Percentiles rank a stretch among this genome's conserved stretches.
phyloP scores from a whole-genome alignment of 208 protist species.

The Acanthamoeba culbertsoni region DNA sequence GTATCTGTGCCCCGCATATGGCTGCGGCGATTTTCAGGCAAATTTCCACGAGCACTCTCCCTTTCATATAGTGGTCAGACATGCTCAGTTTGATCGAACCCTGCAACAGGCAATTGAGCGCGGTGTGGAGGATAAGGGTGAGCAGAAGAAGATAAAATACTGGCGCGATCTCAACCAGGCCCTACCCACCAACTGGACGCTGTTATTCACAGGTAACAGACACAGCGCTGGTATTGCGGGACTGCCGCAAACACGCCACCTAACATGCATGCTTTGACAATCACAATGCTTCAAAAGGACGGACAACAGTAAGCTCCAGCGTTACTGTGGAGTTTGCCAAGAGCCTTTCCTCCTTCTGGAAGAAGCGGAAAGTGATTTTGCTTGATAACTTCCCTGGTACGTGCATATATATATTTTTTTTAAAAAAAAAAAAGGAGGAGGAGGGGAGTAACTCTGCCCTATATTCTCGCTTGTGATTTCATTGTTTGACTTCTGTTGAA shows the following conservation, averaged over 20 bases:
- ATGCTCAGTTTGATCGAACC: neutral
- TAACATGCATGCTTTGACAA: neutral
- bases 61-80: too few relatives aligned
- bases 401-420: too few relatives aligned
- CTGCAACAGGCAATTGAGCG: neutral
- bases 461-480: neutral
- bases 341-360: neutral
- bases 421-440: too few relatives aligned
- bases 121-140: neutral
- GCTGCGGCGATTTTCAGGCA: slow-evolving; percentile 16
- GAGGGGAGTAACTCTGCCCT: too few relatives aligned
- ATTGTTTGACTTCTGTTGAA: neutral
- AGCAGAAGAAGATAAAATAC: slow-evolving; percentile 28
- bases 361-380: slow-evolving; percentile 21
- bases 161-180: slow-evolving; percentile 14
- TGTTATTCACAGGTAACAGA: neutral
- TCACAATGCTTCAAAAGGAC: neutral
- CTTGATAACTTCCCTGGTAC: neutral
- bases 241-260: too few relatives aligned
- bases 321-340: slow-evolving; percentile 14
- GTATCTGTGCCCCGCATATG: neutral
- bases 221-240: too few relatives aligned
- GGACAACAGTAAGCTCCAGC: neutral
- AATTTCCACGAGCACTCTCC: too few relatives aligned
- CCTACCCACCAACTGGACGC: slow-evolving; percentile 1